Conservation (phyloP, 139 green algal species). For the Parachlorella kessleri region DNA sequence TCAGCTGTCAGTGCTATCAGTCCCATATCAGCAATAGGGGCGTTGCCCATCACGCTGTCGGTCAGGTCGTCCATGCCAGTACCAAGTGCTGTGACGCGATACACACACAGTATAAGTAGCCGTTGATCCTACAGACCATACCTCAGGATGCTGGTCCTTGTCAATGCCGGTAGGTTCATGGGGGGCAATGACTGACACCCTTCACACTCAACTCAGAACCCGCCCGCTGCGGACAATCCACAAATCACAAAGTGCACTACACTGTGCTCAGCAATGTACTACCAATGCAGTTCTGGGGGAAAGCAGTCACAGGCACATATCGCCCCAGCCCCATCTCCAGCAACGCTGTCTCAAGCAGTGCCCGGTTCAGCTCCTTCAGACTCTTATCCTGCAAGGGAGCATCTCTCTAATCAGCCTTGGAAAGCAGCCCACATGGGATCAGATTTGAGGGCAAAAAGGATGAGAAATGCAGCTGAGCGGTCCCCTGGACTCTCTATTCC, state of each 20-base stretch:
- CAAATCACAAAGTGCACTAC: background rate
- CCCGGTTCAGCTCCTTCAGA: constrained; percentile 41
- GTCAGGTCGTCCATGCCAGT: too few relatives aligned
- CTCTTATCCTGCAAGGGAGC: background rate
- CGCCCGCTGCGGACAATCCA: background rate
- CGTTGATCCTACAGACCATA: too few relatives aligned
- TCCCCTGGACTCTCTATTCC: background rate
- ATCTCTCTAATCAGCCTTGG: background rate
- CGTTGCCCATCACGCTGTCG: too few relatives aligned
- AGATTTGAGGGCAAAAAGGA: background rate
- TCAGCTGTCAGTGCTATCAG: too few relatives aligned
- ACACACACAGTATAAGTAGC: too few relatives aligned
- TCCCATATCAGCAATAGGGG: too few relatives aligned
- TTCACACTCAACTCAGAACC: too few relatives aligned
- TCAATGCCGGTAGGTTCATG: too few relatives aligned
- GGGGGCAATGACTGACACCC: too few relatives aligned
- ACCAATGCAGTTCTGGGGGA: constrained; percentile 11
- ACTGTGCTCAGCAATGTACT: background rate
- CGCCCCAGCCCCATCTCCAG: constrained; percentile 30
- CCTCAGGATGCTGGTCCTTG: too few relatives aligned
- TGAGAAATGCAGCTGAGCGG: background rate
- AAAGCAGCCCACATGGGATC: background rate
- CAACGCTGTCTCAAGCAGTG: constrained; percentile 35
- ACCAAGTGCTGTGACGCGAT: too few relatives aligned
- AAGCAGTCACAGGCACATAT: constrained; percentile 45